Evolutionary conservation across 2,329 filamentous ascomycete genomes (phyloP), one percentile per base, ranked within the genome.

Genomic region (Clathrospora elynae): DNA sequence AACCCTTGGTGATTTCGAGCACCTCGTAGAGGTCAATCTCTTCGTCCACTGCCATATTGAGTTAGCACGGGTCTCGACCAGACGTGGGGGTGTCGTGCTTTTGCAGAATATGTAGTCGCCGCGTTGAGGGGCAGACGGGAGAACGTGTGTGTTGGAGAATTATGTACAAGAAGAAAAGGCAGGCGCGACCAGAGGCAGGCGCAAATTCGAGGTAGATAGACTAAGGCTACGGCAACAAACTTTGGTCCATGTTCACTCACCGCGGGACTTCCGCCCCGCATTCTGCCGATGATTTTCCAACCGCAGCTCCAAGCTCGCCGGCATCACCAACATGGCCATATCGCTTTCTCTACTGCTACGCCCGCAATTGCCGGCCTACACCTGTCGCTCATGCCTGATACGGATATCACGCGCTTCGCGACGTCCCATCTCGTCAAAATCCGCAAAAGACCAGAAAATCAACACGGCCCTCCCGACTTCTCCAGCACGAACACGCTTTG

Each of bases 401-500:
- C 60, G 57, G 2, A 43, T 58, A 1, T 59, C 53, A 14, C 51
- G 32, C 29, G 28, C 45, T n/a, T 42, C 56, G 8, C 52, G 40
- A 11, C 55, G 51, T 24, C 23, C 39, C 12, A 49, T 53, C 19
- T 57, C 55, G 2, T 54, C 53, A 3, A 35, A 46, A n/a, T 19
- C 45, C 7, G 43, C 46, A 11, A 50, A 47, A 28, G 31, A 34
- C 4, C 42, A 45, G 11, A 48, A 54, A 22, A 28, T 24, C 24
- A 50, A 49, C 30, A 33, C 49, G n/a, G 40, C 56, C n/a, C 55
- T 68, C 14, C 64, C 66, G 4, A 44, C 56, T 9, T 46, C 40
- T 11, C 65, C 67, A 13, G 66, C 66, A 33, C 78, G 89, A 67
- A 89, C 93, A 12, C 85, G 93, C 32, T 99, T 99, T 71, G 93